Evolutionary conservation across 2,329 filamentous ascomycete species (phyloP), one percentile per base, ranked within the genome.

Genomic region (Fusarium sp.): DNA sequence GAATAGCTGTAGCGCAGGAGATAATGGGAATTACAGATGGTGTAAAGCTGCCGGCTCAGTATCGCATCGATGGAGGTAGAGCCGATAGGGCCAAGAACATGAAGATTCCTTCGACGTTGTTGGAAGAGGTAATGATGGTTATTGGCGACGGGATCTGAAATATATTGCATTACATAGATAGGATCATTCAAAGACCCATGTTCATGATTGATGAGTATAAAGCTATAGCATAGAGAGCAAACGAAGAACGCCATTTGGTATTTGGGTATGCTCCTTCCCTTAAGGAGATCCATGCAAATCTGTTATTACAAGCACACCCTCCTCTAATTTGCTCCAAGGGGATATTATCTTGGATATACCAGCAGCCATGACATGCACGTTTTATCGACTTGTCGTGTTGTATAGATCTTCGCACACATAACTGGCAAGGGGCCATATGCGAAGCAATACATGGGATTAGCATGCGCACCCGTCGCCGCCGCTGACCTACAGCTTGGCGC

Each of bases 1-100:
- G 85, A 3, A 86, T 88, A 59, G 87, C 87, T 2, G 85, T 87
- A 14, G 89, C 87, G 11, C 79, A 85, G 45, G 85, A 90, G 81
- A 86, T 92, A 52, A 70, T 83, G 56, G 80, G 80, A 2, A 75
- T 75, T 21, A 71, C 72, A n/a, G 68, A 72, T 14, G 76, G 74
- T 0, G 78, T 83, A 43, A 78, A 81, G 24, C 53, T 87, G 32
- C 85, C 85, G 6, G 57, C 55, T 12, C 79, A 81, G 65, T 86
- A 79, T 67, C 58, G 75, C 32, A 69, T 80, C 12, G 78, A 74
- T 8, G 78, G 76, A 44, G 75, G 76, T 34, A 75, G 78, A 56
- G 71, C 67, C 7, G 65, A 64, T 44, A 67, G 51, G 38, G 73
- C 67, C 10, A 64, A 45, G 32, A 53, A 45, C 10, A 67, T 67